phyloP scores from a whole-genome alignment of 371 early-diverging fungal species.

The Apophysomyces ossiformis region DNA sequence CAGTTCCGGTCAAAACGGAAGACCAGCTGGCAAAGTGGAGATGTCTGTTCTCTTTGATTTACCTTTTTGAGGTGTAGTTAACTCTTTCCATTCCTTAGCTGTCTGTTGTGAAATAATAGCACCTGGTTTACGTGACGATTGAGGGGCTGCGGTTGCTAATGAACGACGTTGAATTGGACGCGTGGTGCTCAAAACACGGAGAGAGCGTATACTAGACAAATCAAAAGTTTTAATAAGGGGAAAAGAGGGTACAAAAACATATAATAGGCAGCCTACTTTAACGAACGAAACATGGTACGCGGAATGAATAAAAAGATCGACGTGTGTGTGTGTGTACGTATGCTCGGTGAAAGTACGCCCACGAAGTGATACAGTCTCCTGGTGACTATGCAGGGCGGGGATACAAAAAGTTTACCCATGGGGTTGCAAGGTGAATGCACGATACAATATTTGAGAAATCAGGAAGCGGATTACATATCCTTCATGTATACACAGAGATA shows the following conservation, averaged over 20 bases:
- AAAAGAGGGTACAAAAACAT: not conserved
- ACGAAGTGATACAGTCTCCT: too few species aligned
- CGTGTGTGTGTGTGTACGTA: not conserved
- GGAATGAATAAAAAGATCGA: not conserved
- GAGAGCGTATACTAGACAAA: not conserved
- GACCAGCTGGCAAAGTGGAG: too few species aligned
- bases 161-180: conserved; percentile 5
- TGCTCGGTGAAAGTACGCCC: too few species aligned
- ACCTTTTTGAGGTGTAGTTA: conserved; percentile 52
- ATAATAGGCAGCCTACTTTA: not conserved
- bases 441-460: too few species aligned
- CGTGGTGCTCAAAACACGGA: not conserved
- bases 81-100: conserved; percentile 49
- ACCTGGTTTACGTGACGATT: not conserved
- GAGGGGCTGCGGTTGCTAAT: not conserved
- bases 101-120: conserved; percentile 31
- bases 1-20: not conserved
- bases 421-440: too few species aligned
- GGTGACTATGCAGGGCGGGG: too few species aligned
- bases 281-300: conserved; percentile 2
- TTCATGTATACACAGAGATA: too few species aligned
- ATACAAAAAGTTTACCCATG: too few species aligned
- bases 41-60: not conserved
- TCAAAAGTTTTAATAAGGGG: too few species aligned
- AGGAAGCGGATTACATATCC: too few species aligned